Conservation (phyloP, 768 basidiomycete genomes). For the Amanita brunnescens region DNA sequence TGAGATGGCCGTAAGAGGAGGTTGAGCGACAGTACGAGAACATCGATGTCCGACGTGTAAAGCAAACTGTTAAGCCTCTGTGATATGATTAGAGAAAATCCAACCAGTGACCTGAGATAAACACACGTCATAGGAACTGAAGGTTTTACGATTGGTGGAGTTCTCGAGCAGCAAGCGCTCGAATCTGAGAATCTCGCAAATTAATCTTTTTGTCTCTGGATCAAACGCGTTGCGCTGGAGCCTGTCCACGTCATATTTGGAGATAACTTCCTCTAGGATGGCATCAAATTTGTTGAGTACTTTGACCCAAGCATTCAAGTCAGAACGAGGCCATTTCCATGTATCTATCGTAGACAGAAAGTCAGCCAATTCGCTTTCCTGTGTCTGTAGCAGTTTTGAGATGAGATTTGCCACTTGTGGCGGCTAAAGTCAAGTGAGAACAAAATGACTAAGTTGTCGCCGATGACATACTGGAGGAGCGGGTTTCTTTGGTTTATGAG, state of each 20-base stretch:
- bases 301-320: conserved; percentile 93
- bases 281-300: conserved; percentile 94
- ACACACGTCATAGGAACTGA: conserved; percentile 87
- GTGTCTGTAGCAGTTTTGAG: conserved; percentile 51
- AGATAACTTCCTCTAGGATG: conserved; percentile 75
- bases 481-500: conserved; percentile 76
- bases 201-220: conserved; percentile 58
- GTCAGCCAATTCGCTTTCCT: conserved; percentile 62
- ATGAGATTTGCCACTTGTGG: conserved; percentile 79
- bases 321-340: conserved; percentile 95
- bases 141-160: conserved; percentile 96
- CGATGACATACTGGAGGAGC: conserved; percentile 50
- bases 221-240: conserved; percentile 77
- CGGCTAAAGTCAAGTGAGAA: conserved; percentile 37
- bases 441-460: conserved; percentile 15
- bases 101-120: conserved; percentile 2
- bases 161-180: conserved; percentile 90
- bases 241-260: conserved; percentile 79
- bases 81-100: conserved; percentile 9
- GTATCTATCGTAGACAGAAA: conserved; percentile 60
- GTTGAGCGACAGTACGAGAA: conserved; percentile 75
- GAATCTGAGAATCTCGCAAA: conserved; percentile 82
- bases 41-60: conserved; percentile 81
- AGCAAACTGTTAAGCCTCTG: conserved; percentile 88
- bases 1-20: conserved; percentile 89